Conservation (phyloP, 768 basidiomycete genomes). For the Basidioascus undulatus region DNA sequence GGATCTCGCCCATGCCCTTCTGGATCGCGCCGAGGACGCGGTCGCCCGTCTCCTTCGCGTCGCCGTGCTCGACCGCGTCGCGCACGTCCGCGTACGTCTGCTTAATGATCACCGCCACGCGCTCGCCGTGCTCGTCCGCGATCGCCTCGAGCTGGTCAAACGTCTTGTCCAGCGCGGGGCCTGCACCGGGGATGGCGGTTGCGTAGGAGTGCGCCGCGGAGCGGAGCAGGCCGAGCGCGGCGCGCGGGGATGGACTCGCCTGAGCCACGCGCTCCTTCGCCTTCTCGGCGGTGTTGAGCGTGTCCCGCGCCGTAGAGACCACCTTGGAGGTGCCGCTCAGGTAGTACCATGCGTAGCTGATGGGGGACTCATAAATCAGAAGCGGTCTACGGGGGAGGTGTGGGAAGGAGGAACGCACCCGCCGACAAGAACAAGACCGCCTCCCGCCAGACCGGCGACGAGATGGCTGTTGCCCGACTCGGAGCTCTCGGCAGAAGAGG, state of each 20-base stretch:
- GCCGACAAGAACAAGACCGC: conserved; percentile 8
- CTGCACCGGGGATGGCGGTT: conserved; percentile 10
- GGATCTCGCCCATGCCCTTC: conserved; percentile 6
- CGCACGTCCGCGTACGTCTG: conserved; percentile 10
- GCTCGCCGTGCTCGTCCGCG: conserved; percentile 11
- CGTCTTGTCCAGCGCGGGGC: conserved; percentile 6
- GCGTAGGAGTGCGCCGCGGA: conserved; percentile 11
- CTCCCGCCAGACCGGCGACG: conserved; percentile 9
- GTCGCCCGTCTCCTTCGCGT: conserved; percentile 10
- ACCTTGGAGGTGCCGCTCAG: conserved; percentile 9
- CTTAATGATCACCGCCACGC: conserved; percentile 9
- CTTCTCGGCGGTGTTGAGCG: conserved; percentile 2
- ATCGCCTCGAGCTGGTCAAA: conserved; percentile 11
- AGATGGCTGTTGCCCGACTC: conserved; percentile 6
- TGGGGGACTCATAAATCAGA: too few species aligned
- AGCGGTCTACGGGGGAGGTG: neutral
- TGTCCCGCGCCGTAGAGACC: conserved; percentile 6
- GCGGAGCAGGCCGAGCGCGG: conserved; percentile 8
- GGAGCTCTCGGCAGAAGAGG: neutral
- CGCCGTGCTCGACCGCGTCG: conserved; percentile 7
- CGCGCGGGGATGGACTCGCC: conserved; percentile 8
- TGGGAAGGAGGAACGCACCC: neutral
- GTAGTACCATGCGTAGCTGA: conserved; percentile 14
- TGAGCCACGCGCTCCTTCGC: conserved; percentile 10
- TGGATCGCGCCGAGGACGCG: conserved; percentile 6